phyloP scores from a whole-genome alignment of 1,284 basidiomycete species.

The Ustilago trichophora region DNA sequence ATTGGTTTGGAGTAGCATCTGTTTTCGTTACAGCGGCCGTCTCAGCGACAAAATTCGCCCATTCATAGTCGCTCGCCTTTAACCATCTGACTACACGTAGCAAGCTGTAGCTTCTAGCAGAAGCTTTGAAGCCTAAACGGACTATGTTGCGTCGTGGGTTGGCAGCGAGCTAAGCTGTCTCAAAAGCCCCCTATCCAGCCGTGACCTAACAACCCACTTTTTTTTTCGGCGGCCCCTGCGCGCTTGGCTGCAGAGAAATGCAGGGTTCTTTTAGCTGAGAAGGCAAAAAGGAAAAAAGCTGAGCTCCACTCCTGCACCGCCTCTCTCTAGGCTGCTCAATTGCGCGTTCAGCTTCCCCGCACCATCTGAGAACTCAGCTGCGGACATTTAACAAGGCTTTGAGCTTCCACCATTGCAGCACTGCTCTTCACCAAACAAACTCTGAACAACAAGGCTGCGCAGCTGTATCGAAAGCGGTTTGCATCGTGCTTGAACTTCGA shows the following conservation, averaged over 20 bases:
- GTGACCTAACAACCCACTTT: slow-evolving; percentile 2
- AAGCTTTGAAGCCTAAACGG: too few species aligned
- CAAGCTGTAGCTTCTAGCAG: too few species aligned
- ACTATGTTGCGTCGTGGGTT: too few species aligned
- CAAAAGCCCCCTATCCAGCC: background rate
- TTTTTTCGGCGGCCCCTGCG: slow-evolving; percentile 12
- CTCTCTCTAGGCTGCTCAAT: slow-evolving; percentile 5
- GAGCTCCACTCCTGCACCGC: slow-evolving; percentile 4
- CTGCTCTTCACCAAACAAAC: background rate
- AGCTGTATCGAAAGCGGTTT: too few species aligned
- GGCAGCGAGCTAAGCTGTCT: too few species aligned
- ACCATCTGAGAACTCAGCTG: background rate
- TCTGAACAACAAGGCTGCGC: too few species aligned
- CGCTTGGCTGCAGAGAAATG: slow-evolving; percentile 18
- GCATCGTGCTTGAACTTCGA: background rate
- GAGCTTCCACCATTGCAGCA: background rate
- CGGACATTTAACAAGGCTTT: background rate
- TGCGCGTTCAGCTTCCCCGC: slow-evolving; percentile 1
- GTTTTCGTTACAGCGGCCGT: too few species aligned
- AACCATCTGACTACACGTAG: too few species aligned
- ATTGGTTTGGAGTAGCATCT: background rate
- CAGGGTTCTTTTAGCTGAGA: slow-evolving; percentile 18
- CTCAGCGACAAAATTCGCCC: too few species aligned
- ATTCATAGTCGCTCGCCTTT: too few species aligned
- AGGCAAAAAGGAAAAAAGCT: slow-evolving; percentile 1